Conservation (phyloP, 2,329 filamentous ascomycete genomes). For the Bipolaris gigantea region DNA sequence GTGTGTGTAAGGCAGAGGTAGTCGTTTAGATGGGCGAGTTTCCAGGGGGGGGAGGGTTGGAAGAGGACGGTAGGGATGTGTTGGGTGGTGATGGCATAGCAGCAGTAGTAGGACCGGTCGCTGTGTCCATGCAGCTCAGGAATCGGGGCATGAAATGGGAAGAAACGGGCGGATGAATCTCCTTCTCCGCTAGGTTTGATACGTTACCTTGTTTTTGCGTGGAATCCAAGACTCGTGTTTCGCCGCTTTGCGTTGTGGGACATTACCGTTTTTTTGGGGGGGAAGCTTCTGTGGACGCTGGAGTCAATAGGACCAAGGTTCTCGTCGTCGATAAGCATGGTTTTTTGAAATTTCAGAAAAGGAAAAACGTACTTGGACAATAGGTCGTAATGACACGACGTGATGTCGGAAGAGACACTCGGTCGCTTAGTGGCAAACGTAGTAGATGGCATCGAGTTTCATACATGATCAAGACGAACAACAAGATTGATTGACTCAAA, state of each 20-base stretch:
- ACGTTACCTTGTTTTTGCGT: background rate
- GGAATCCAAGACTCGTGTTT: background rate
- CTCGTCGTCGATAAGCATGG: background rate
- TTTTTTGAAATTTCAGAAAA: background rate
- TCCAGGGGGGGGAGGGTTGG: background rate
- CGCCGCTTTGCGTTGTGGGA: background rate
- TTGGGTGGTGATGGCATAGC: background rate
- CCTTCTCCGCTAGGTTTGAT: too few species aligned
- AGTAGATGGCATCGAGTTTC: conserved; percentile 1
- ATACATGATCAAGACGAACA: background rate
- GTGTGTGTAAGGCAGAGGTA: background rate
- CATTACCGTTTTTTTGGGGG: background rate
- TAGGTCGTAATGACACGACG: background rate
- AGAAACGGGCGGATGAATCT: too few species aligned
- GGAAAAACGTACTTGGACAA: background rate
- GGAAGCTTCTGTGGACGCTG: background rate
- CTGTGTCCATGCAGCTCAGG: background rate
- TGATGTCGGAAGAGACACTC: background rate
- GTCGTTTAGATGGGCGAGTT: background rate
- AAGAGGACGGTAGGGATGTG: background rate
- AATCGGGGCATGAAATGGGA: background rate
- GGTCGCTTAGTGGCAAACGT: background rate
- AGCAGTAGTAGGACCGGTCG: background rate
- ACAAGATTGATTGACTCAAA: background rate
- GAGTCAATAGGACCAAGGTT: too few species aligned